A percentile compares a stretch with the other conserved stretches of the same genome.
These are phyloP conservation scores for Earliella scabrosa DNA, from an alignment of 1,284 basidiomycete species.

Conservation along the genomic window DNA sequence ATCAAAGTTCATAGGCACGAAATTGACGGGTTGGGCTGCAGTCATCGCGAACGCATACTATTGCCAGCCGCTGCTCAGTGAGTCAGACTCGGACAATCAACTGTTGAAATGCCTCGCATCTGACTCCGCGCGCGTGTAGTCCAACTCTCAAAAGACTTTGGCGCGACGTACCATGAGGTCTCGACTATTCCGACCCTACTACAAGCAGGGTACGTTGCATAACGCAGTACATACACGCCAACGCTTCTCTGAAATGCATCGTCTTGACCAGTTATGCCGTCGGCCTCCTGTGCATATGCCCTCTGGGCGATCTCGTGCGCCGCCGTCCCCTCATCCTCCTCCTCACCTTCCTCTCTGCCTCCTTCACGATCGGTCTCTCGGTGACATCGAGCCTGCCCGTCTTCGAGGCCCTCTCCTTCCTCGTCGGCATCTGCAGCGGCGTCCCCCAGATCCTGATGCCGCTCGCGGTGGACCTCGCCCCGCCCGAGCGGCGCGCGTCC, in stretches of 20 bases:
- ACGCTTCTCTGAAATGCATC: slow-evolving; percentile 42
- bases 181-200: slow-evolving; percentile 58
- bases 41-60: slow-evolving; percentile 73
- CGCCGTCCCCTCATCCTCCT: slow-evolving; percentile 52
- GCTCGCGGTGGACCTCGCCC: slow-evolving; percentile 57
- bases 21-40: slow-evolving; percentile 23
- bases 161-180: slow-evolving; percentile 59
- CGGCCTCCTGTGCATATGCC: slow-evolving; percentile 55
- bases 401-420: slow-evolving; percentile 51
- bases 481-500: slow-evolving; percentile 48
- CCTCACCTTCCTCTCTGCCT: slow-evolving; percentile 40
- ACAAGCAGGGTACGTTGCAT: slow-evolving; percentile 51
- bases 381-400: slow-evolving; percentile 44
- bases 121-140: too few relatives aligned
- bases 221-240: too few relatives aligned
- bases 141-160: slow-evolving; percentile 56
- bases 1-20: background rate
- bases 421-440: slow-evolving; percentile 50
- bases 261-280: slow-evolving; percentile 50
- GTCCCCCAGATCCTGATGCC: slow-evolving; percentile 51
- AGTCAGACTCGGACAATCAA: too few relatives aligned
- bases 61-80: slow-evolving; percentile 72
- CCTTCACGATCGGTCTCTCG: slow-evolving; percentile 51
- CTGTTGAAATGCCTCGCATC: too few relatives aligned
- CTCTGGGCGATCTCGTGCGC: slow-evolving; percentile 56